Evolutionary conservation across 371 early-diverging fungal species (phyloP).

Genomic region (Syncephalis plumigaleata): DNA sequence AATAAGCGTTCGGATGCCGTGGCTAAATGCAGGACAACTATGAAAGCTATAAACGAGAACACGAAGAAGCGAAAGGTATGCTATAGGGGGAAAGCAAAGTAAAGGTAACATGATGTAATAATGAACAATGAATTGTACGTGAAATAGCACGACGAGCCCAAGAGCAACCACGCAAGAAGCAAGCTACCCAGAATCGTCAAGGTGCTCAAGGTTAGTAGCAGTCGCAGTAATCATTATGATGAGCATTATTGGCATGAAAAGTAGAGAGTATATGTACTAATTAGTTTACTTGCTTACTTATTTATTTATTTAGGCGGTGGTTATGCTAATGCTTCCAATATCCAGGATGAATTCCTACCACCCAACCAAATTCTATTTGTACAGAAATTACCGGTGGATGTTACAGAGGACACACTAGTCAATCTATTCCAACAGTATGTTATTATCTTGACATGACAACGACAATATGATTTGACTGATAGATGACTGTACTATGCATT

Average conservation of each 20-base stretch:
- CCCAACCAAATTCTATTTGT: constrained; percentile 81
- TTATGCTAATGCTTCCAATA: constrained; percentile 6
- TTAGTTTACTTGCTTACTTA: constrained; percentile 3
- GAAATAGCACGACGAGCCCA: background rate
- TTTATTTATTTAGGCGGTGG: constrained; percentile 5
- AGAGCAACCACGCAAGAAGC: too few relatives aligned
- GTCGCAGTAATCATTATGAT: too few relatives aligned
- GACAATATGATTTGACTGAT: too few relatives aligned
- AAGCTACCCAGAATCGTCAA: too few relatives aligned
- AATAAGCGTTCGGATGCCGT: constrained; percentile 64
- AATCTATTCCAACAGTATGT: constrained; percentile 48
- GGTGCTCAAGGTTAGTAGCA: too few relatives aligned
- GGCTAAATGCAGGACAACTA: constrained; percentile 43
- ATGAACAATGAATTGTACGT: background rate
- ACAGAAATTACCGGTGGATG: constrained; percentile 66
- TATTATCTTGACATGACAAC: too few relatives aligned
- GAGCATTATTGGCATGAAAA: too few relatives aligned
- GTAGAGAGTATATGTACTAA: too few relatives aligned
- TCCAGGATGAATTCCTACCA: constrained; percentile 1
- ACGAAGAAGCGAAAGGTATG: constrained; percentile 39
- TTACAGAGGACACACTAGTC: constrained; percentile 35
- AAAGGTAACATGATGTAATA: too few relatives aligned
- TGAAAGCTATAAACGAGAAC: constrained; percentile 18
- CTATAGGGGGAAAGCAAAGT: too few relatives aligned
- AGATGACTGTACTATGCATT: too few relatives aligned